Percentiles rank a stretch among this genome's conserved stretches.
These are phyloP conservation scores for Globisporangium yorkense DNA, from an alignment of 352 stramenopile species.

Conservation along the genomic window DNA sequence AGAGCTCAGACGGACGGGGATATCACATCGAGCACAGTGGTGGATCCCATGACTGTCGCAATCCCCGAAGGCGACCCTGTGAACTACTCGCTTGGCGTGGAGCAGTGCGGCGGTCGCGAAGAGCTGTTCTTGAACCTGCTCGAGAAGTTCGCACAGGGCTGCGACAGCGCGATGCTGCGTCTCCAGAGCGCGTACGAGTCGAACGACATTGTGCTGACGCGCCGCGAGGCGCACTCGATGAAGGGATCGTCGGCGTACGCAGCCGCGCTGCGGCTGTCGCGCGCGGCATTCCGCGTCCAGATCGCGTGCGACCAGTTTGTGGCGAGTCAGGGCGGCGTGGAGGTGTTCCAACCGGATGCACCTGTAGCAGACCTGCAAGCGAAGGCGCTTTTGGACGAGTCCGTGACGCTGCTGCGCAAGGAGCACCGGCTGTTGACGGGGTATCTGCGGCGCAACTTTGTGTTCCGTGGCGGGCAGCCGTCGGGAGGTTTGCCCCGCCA, in stretches of 20 bases:
- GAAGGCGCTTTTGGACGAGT: slow-evolving; percentile 34
- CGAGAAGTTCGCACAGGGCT: slow-evolving; percentile 69
- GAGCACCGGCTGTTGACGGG: slow-evolving; percentile 60
- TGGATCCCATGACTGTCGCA: slow-evolving; percentile 28
- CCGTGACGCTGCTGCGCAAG: slow-evolving; percentile 41
- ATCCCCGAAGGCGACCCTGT: slow-evolving; percentile 80
- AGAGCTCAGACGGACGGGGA: slow-evolving; percentile 10
- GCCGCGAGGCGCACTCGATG: slow-evolving; percentile 71
- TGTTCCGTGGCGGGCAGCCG: slow-evolving; percentile 32
- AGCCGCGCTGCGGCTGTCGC: slow-evolving; percentile 70
- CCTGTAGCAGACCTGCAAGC: slow-evolving; percentile 14
- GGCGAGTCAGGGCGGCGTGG: slow-evolving; percentile 26
- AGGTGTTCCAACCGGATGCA: slow-evolving; percentile 13
- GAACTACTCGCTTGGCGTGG: slow-evolving; percentile 69
- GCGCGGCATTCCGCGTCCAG: slow-evolving; percentile 75
- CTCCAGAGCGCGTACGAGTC: slow-evolving; percentile 42
- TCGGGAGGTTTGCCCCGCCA: slow-evolving; percentile 5
- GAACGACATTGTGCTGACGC: slow-evolving; percentile 40
- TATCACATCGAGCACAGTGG: slow-evolving; percentile 7
- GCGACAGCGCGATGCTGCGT: slow-evolving; percentile 47
- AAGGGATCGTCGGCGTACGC: slow-evolving; percentile 81
- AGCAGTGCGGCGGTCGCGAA: slow-evolving; percentile 74
- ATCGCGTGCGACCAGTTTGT: slow-evolving; percentile 62
- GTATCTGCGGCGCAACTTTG: slow-evolving; percentile 80
- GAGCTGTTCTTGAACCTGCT: slow-evolving; percentile 75